Percentiles rank a stretch among this genome's conserved stretches.
These are phyloP conservation scores for Xylaria multiplex DNA, from an alignment of 2,329 filamentous ascomycete species.

Conservation along the genomic window DNA sequence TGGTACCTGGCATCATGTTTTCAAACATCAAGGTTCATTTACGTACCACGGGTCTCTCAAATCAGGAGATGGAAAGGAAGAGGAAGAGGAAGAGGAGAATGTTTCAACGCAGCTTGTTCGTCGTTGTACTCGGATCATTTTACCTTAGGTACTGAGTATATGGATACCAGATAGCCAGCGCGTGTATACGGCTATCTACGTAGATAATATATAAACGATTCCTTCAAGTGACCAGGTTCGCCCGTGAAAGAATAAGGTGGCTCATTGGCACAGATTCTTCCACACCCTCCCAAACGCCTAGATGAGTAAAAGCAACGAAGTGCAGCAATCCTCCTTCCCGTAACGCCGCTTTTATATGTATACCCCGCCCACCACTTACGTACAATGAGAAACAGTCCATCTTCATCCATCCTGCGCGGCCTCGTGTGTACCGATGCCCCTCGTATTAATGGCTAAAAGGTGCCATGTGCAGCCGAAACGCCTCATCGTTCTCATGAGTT, in stretches of 20 bases:
- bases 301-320: constrained; percentile 39
- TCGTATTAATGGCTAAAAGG: constrained; percentile 37
- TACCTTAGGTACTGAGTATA: background rate
- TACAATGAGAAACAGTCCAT: constrained; percentile 43
- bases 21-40: too few species aligned
- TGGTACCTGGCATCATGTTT: too few species aligned
- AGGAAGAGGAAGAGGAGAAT: too few species aligned
- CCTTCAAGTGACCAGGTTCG: constrained; percentile 35
- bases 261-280: constrained; percentile 33
- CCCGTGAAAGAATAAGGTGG: constrained; percentile 33
- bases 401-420: constrained; percentile 35
- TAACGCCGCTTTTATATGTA: constrained; percentile 60
- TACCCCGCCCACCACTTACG: constrained; percentile 50
- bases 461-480: constrained; percentile 46
- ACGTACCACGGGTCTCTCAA: too few species aligned
- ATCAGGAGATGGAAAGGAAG: too few species aligned
- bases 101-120: background rate
- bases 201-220: constrained; percentile 43
- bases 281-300: constrained; percentile 41
- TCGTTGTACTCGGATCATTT: constrained; percentile 4
- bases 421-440: constrained; percentile 37
- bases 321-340: constrained; percentile 41
- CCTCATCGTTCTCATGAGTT: constrained; percentile 48
- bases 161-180: background rate
- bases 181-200: constrained; percentile 43